Evolutionary conservation across 371 early-diverging fungal species (phyloP).

Genomic region (Mucor racemosus): DNA sequence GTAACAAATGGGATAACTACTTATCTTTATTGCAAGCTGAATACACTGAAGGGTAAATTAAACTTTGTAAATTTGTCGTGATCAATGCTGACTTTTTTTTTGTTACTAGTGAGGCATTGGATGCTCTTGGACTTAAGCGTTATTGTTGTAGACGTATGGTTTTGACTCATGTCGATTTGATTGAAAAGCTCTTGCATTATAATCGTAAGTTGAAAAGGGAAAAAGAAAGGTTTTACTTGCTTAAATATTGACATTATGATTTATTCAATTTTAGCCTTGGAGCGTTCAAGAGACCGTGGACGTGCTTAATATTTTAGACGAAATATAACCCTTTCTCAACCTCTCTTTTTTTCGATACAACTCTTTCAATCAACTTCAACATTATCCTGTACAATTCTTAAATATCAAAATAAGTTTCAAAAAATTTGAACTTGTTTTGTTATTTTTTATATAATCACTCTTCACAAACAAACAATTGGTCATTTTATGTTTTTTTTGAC

Average conservation of each 20-base stretch:
- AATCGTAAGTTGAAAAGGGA: slow-evolving; percentile 66
- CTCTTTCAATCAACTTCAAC: not conserved
- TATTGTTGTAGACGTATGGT: slow-evolving; percentile 99
- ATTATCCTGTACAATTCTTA: not conserved
- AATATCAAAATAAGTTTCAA: not conserved
- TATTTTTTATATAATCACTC: slow-evolving; percentile 1
- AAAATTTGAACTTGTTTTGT: not conserved
- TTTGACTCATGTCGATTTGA: slow-evolving; percentile 98
- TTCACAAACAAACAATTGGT: not conserved
- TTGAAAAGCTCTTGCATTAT: slow-evolving; percentile 97
- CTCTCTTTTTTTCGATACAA: not conserved
- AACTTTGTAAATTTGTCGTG: not conserved
- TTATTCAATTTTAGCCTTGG: slow-evolving; percentile 24
- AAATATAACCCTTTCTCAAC: slow-evolving; percentile 1
- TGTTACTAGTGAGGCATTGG: slow-evolving; percentile 83
- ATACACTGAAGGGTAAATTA: slow-evolving; percentile 77
- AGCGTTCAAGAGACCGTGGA: slow-evolving; percentile 39
- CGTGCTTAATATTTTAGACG: slow-evolving; percentile 21
- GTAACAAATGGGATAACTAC: slow-evolving; percentile 98
- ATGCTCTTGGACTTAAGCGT: slow-evolving; percentile 92
- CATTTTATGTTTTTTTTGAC: slow-evolving; percentile 4
- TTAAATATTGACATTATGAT: not conserved
- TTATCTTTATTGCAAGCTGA: slow-evolving; percentile 80
- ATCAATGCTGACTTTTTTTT: not conserved
- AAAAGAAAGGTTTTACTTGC: no score